Evolutionary conservation across 176 grass and related monocot genomes (phyloP).

Genomic region (Avena sativa): DNA sequence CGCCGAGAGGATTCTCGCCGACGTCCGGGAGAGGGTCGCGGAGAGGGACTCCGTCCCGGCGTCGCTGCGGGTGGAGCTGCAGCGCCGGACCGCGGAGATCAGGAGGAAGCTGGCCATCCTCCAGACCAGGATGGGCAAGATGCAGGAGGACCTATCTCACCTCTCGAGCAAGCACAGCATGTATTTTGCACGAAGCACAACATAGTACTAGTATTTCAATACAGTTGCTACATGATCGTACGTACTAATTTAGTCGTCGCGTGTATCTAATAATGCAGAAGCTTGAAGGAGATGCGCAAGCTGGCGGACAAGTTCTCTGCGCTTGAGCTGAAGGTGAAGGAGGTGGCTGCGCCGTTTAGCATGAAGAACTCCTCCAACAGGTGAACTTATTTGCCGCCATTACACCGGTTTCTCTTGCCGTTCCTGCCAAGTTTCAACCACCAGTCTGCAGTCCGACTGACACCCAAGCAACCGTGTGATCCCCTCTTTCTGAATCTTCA

Average conservation of each 20-base stretch:
- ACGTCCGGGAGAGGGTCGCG: slow-evolving; percentile 50
- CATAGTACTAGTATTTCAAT: no score
- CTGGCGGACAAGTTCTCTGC: slow-evolving; percentile 63
- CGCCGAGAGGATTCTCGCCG: slow-evolving; percentile 51
- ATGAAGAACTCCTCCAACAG: slow-evolving; percentile 58
- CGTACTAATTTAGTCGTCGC: no score
- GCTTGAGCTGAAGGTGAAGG: slow-evolving; percentile 58
- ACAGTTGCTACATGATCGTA: no score
- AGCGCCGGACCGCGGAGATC: slow-evolving; percentile 59
- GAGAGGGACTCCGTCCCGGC: slow-evolving; percentile 56
- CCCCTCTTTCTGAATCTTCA: slow-evolving; percentile 27
- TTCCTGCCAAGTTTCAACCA: not conserved
- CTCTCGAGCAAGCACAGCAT: slow-evolving; percentile 60
- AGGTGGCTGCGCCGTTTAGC: slow-evolving; percentile 51
- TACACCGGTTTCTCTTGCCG: not conserved
- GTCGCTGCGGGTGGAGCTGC: slow-evolving; percentile 48
- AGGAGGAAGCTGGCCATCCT: slow-evolving; percentile 72
- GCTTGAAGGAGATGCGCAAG: slow-evolving; percentile 63
- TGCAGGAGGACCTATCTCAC: slow-evolving; percentile 56
- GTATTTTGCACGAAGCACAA: not conserved
- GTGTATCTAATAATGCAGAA: slow-evolving; percentile 38
- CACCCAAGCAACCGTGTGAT: not conserved
- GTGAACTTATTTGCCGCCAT: slow-evolving; percentile 3
- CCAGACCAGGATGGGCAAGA: slow-evolving; percentile 53
- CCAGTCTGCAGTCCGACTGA: not conserved